A percentile compares a stretch with the other conserved stretches of the same genome.
These are phyloP conservation scores for Iris pallida DNA, from an alignment of 116 monocot species.

Conservation along the genomic window DNA sequence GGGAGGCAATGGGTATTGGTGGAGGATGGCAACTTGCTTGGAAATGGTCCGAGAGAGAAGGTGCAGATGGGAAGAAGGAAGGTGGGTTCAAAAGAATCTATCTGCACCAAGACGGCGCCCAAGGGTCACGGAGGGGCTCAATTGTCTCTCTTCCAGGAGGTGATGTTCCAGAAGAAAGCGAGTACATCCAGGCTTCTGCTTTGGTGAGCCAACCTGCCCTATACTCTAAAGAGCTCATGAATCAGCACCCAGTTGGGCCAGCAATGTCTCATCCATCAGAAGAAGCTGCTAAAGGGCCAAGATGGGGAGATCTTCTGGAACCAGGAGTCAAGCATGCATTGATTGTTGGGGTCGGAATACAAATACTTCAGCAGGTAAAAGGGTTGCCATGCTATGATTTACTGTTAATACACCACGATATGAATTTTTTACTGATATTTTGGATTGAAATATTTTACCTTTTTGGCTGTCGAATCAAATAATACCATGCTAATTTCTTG, in stretches of 20 bases:
- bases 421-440: too few relatives aligned
- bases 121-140: conserved; percentile 35
- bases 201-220: conserved; percentile 34
- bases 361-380: conserved; percentile 27
- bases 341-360: conserved; percentile 23
- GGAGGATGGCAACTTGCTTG: conserved; percentile 75
- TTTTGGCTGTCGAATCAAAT: too few relatives aligned
- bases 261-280: conserved; percentile 32
- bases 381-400: too few relatives aligned
- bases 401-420: too few relatives aligned
- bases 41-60: conserved; percentile 52
- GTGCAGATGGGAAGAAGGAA: conserved; percentile 32
- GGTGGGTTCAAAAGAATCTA: conserved; percentile 57
- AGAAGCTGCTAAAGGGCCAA: conserved; percentile 17
- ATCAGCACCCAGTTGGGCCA: conserved; percentile 27
- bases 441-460: too few relatives aligned
- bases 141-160: conserved; percentile 31
- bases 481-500: too few relatives aligned
- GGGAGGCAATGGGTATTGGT: conserved; percentile 73
- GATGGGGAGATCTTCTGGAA: conserved; percentile 29
- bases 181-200: conserved; percentile 30
- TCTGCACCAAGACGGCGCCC: conserved; percentile 41
- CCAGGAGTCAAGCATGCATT: conserved; percentile 23
- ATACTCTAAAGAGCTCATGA: conserved; percentile 25
- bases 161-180: conserved; percentile 31